Base-by-base conservation (phyloP, 2,329 filamentous ascomycete genomes). In the Aspergillus clavatus region DNA sequence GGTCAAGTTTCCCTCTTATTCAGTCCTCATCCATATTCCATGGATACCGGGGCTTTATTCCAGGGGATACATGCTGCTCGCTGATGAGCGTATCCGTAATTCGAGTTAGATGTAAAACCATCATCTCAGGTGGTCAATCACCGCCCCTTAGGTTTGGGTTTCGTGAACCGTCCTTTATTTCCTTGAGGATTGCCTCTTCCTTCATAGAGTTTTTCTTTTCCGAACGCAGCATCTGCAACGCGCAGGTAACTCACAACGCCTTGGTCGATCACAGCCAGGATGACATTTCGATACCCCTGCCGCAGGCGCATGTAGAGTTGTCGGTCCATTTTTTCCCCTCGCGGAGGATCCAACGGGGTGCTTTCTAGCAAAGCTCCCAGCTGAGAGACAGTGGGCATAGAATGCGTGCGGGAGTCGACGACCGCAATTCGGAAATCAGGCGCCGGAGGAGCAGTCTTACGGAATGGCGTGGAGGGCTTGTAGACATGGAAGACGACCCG, bases 371-470 rank as follows among this genome's bases (percentile, higher is more conserved):
- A 72, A 3, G 78, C 75, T 14, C 80, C 72, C 11, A 96, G 70
- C 63, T 97, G 80, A 14, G 80, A 75, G 1, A 91, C 71, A 0
- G 84, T 84, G 0, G 93, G 93, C 10, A 95, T 72, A 2, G 70
- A 72, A 42, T 69, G 57, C 16, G 82, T 77, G 16, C 84, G 80
- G 3, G 89, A 86, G 62, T 93, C 84, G 43, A 91, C 76, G 12
- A 97, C 86, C 12, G 86, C 86, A 48, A 97, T 78, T 47, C 85
- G 83, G 66, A 95, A 96, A 63, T 96, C 87, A 0, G 91, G 89
- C 0, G 78, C 62, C 0, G 85, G 84, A 1, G 87, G 89, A 4
- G 78, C 80, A n/a, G 82, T 81, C 68, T 96, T 96, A 55, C 83
- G 83, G 71, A 91, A 93, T 0, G 77, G 73, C 55, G 76, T 64